Conservation (phyloP, 805 yeast species). For the Myxozyma melibiosi region DNA sequence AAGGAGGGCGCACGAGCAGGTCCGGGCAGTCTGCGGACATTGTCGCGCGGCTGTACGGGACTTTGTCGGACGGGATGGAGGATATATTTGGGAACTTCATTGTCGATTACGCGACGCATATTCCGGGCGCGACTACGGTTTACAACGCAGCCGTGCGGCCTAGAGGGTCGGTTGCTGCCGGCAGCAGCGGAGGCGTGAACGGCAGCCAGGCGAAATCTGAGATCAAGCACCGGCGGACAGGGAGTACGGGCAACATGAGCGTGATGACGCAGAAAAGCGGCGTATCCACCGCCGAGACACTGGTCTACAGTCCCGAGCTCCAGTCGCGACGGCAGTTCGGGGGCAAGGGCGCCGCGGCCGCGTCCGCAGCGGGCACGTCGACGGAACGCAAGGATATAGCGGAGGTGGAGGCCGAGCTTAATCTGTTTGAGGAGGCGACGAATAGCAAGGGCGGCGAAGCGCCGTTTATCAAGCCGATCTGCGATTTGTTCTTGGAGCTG, state of each 20-base stretch:
- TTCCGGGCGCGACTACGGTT: conserved; percentile 12
- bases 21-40: conserved; percentile 19
- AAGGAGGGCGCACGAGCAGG: background rate
- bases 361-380: background rate
- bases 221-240: conserved; percentile 2
- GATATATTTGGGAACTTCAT: conserved; percentile 29
- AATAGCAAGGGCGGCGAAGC: conserved; percentile 38
- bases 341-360: background rate
- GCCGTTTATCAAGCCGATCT: conserved; percentile 77
- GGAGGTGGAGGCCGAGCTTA: conserved; percentile 48
- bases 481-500: conserved; percentile 69
- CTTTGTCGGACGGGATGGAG: conserved; percentile 31
- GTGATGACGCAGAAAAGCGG: conserved; percentile 8
- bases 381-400: conserved; percentile 14
- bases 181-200: background rate
- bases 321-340: background rate
- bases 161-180: background rate
- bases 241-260: conserved; percentile 11
- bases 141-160: conserved; percentile 17
- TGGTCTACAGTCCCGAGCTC: background rate
- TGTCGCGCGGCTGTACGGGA: conserved; percentile 23
- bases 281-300: background rate
- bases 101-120: conserved; percentile 30
- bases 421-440: conserved; percentile 50
- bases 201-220: background rate